A percentile compares a stretch with the other conserved stretches of the same genome.
Conservation (phyloP, 1,284 basidiomycete species). For the Cutaneotrichosporon sp. region DNA sequence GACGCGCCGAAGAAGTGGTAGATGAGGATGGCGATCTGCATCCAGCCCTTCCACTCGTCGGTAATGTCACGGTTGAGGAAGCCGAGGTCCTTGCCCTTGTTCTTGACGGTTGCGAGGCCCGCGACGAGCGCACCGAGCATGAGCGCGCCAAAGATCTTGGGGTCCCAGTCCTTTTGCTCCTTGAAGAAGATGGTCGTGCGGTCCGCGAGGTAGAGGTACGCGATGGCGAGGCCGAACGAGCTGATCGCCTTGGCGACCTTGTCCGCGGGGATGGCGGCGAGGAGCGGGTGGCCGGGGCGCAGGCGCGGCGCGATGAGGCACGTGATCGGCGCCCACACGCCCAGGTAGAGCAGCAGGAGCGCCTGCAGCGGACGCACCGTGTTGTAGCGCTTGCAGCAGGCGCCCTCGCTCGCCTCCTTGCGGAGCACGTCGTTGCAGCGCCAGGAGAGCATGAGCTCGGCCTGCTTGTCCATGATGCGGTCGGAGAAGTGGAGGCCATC, state of each 20-base stretch:
- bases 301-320: conserved; percentile 50
- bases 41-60: conserved; percentile 96
- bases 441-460: conserved; percentile 75
- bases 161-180: conserved; percentile 78
- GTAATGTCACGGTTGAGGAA: conserved; percentile 88
- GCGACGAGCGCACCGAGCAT: conserved; percentile 60
- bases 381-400: conserved; percentile 79
- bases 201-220: conserved; percentile 73
- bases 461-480: conserved; percentile 66
- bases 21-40: conserved; percentile 85
- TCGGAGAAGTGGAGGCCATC: conserved; percentile 82
- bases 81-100: conserved; percentile 70
- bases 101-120: conserved; percentile 68
- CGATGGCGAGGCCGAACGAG: conserved; percentile 66
- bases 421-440: conserved; percentile 75
- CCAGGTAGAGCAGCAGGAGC: conserved; percentile 59
- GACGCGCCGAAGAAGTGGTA: conserved; percentile 88
- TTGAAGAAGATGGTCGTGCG: conserved; percentile 80
- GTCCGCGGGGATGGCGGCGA: conserved; percentile 54
- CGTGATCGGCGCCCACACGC: conserved; percentile 63
- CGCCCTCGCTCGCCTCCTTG: conserved; percentile 70
- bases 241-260: conserved; percentile 55
- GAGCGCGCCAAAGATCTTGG: conserved; percentile 66
- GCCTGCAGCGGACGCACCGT: conserved; percentile 65
- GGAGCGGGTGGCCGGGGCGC: conserved; percentile 33